A percentile compares a stretch with the other conserved stretches of the same genome.
Conservation (phyloP, 116 monocot species). For the Dioscorea cayenensis region DNA sequence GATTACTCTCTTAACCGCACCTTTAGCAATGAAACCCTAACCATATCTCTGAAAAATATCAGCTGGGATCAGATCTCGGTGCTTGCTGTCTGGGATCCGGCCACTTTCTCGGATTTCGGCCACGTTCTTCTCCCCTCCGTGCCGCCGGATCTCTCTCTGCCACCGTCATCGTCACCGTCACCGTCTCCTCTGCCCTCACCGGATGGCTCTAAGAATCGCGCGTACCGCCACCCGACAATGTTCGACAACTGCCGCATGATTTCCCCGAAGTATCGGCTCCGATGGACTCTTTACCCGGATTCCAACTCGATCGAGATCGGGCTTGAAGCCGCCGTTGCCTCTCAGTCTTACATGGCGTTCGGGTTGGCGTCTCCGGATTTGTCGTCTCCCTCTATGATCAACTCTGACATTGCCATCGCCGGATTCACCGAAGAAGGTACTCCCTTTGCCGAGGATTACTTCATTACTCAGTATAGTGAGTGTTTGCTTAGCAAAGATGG, state of each 20-base stretch:
- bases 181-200: conserved; percentile 6
- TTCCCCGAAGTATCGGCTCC: conserved; percentile 48
- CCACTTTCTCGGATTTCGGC: conserved; percentile 73
- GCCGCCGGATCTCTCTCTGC: background rate
- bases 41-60: conserved; percentile 27
- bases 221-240: conserved; percentile 45
- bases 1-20: conserved; percentile 33
- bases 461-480: conserved; percentile 61
- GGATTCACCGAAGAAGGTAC: conserved; percentile 64
- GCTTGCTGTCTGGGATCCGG: conserved; percentile 63
- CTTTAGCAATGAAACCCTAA: conserved; percentile 48
- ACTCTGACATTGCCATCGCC: conserved; percentile 44
- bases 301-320: conserved; percentile 47
- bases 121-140: conserved; percentile 42
- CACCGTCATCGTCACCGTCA: conserved; percentile 12
- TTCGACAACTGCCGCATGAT: conserved; percentile 70
- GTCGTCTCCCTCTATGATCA: conserved; percentile 44
- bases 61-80: conserved; percentile 48
- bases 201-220: background rate
- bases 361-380: conserved; percentile 54
- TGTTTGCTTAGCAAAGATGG: conserved; percentile 66
- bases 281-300: conserved; percentile 58
- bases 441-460: conserved; percentile 81
- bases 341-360: conserved; percentile 79
- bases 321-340: conserved; percentile 55